Base-by-base conservation (phyloP, 2,329 filamentous ascomycete genomes). In the Escovopsis weberi region DNA sequence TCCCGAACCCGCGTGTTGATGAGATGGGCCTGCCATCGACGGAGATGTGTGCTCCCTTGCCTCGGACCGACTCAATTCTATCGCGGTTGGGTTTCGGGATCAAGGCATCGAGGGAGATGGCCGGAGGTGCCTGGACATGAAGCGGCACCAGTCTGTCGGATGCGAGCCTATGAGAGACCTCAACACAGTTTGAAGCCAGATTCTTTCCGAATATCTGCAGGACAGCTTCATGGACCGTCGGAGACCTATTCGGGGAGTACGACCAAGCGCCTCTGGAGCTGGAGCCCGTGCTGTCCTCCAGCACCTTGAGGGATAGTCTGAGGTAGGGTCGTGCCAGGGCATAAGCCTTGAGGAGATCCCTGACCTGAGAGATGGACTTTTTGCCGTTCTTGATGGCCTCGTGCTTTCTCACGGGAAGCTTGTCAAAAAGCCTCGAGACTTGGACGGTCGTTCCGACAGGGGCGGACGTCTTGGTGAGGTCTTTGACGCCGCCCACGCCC, bases 371-470 rank as follows among this genome's bases (percentile, higher is more conserved):
- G 6, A 84, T 55, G 1, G 64, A 69, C 53, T 75, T 82, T 3
- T 65, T 51, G 3, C 71, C 64, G n/a, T 75, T 67, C 52, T 78
- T 81, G 30, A 75, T 48, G 11, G 70, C 66, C 5, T 67, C 59
- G 50, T 79, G 71, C 48, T 70, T 72, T 32, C 83, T 72, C 7
- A 86, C 80, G 0, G 80, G 81, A 18, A 82, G 55, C 15, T 59
- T 59, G 5, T 68, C 62, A 53, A 85, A 78, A 32, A 87, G 66
- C 23, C 72, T 66, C 4, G 64, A 64, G 12, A 79, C 69, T 40
- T 67, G 69, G 30, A 87, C 71, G 2, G 77, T 81, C 1, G 82
- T 87, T 23, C 84, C 84, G n/a, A 78, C 62, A 0, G 78, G 73
- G 39, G 75, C 71, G 5, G 74, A 68, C 9, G 57, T 55, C 5